phyloP scores from a whole-genome alignment of 495 filamentous ascomycete species.

The Daldinia decipiens region DNA sequence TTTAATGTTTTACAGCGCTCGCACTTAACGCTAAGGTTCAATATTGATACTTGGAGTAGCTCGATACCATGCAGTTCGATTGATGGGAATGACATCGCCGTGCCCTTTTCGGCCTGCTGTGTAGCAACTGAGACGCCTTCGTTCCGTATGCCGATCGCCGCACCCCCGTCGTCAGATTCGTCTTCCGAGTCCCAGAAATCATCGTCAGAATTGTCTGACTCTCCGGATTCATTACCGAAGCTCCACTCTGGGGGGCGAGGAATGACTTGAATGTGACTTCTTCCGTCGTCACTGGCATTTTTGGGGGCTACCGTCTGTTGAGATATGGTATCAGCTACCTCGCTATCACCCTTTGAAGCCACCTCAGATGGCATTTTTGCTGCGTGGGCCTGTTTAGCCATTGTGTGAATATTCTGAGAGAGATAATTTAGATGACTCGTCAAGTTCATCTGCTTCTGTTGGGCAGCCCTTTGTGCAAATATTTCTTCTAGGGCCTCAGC shows the following conservation, averaged over 20 bases:
- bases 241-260: conserved; percentile 87
- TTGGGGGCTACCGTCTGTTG: conserved; percentile 15
- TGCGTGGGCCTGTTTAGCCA: conserved; percentile 64
- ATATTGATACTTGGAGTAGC: conserved; percentile 73
- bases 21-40: conserved; percentile 84
- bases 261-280: conserved; percentile 77
- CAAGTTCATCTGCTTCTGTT: conserved; percentile 69
- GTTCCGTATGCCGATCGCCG: conserved; percentile 51
- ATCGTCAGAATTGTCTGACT: conserved; percentile 57
- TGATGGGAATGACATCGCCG: conserved; percentile 83
- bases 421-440: conserved; percentile 83
- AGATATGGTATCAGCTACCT: conserved; percentile 11
- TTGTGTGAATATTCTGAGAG: conserved; percentile 73
- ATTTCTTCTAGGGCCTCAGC: conserved; percentile 69
- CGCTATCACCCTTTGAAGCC: background rate
- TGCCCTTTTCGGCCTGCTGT: conserved; percentile 67
- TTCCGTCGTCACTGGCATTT: conserved; percentile 53
- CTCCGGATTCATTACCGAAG: conserved; percentile 55
- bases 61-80: conserved; percentile 86
- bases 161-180: conserved; percentile 57
- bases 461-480: conserved; percentile 68
- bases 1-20: conserved; percentile 81
- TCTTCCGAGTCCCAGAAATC: conserved; percentile 47
- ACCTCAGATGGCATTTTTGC: conserved; percentile 17
- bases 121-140: conserved; percentile 54